Conservation (phyloP, 805 yeast genomes). For the Komagataella phaffii region DNA sequence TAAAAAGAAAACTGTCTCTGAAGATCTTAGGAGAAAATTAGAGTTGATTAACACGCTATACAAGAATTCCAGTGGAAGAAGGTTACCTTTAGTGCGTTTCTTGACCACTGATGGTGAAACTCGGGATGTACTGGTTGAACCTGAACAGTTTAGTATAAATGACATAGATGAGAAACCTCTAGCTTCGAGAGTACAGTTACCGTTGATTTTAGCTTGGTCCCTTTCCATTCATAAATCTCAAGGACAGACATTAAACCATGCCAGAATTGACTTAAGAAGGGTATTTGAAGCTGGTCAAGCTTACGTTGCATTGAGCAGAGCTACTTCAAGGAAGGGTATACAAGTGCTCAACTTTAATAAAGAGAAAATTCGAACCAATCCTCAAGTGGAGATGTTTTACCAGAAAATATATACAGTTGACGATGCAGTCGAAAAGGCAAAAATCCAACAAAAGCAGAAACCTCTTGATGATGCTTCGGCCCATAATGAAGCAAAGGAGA, state of each 20-base stretch:
- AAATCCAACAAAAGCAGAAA: constrained; percentile 4
- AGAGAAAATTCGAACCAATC: constrained; percentile 53
- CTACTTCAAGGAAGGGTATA: constrained; percentile 65
- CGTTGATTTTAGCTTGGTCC: constrained; percentile 70
- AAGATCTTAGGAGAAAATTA: constrained; percentile 33
- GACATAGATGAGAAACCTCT: constrained; percentile 57
- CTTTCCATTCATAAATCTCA: constrained; percentile 76
- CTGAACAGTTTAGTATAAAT: constrained; percentile 72
- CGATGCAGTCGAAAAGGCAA: constrained; percentile 14
- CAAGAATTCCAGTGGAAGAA: constrained; percentile 27
- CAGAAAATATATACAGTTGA: constrained; percentile 25
- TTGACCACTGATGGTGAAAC: constrained; percentile 55
- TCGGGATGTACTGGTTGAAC: constrained; percentile 65
- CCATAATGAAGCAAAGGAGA: neutral
- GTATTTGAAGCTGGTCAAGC: constrained; percentile 77
- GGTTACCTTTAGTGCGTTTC: constrained; percentile 72
- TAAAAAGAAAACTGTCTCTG: constrained; percentile 3
- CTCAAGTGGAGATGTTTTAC: constrained; percentile 62
- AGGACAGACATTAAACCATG: constrained; percentile 67
- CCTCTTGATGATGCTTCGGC: neutral
- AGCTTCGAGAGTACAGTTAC: constrained; percentile 60
- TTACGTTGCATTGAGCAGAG: constrained; percentile 73
- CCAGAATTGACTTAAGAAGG: constrained; percentile 52
- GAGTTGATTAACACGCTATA: constrained; percentile 27
- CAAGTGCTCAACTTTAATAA: constrained; percentile 67